These are phyloP conservation scores for Rhexocercosporidium sp. DNA, from an alignment of 2,329 filamentous ascomycete genomes.

Conservation along the genomic window DNA sequence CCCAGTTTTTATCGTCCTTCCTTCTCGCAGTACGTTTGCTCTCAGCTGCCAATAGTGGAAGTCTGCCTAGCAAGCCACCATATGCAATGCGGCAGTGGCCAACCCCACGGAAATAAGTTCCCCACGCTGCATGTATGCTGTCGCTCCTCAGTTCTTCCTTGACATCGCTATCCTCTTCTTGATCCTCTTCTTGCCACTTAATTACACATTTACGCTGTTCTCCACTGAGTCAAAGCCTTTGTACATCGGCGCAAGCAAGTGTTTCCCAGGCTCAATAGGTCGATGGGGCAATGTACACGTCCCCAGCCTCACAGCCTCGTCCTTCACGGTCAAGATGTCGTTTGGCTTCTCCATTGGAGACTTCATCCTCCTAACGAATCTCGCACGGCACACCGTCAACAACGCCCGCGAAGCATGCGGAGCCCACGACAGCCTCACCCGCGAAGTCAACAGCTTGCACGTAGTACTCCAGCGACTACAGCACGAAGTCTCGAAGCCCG, in stretches of 20 bases:
- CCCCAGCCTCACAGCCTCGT: conserved; percentile 2
- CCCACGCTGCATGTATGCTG: too few species aligned
- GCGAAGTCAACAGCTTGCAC: conserved; percentile 56
- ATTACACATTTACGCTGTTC: too few species aligned
- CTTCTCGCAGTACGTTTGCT: too few species aligned
- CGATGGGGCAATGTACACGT: background rate
- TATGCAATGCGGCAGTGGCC: background rate
- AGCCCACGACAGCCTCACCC: conserved; percentile 52
- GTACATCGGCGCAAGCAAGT: too few species aligned
- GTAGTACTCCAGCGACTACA: conserved; percentile 59
- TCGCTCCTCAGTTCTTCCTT: too few species aligned
- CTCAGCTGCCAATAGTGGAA: too few species aligned
- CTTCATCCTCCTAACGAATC: conserved; percentile 18
- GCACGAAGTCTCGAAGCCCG: conserved; percentile 57
- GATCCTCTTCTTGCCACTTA: too few species aligned
- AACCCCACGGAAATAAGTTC: background rate
- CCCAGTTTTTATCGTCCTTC: too few species aligned
- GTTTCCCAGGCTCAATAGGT: too few species aligned
- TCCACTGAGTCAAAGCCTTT: too few species aligned
- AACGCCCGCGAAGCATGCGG: conserved; percentile 48
- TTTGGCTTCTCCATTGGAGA: conserved; percentile 26
- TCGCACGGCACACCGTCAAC: conserved; percentile 17
- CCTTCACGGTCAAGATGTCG: conserved; percentile 17
- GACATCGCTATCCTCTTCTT: too few species aligned
- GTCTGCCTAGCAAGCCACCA: background rate